Evolutionary conservation across 2,329 filamentous ascomycete species (phyloP).

Genomic region (Aulographum hederae): DNA sequence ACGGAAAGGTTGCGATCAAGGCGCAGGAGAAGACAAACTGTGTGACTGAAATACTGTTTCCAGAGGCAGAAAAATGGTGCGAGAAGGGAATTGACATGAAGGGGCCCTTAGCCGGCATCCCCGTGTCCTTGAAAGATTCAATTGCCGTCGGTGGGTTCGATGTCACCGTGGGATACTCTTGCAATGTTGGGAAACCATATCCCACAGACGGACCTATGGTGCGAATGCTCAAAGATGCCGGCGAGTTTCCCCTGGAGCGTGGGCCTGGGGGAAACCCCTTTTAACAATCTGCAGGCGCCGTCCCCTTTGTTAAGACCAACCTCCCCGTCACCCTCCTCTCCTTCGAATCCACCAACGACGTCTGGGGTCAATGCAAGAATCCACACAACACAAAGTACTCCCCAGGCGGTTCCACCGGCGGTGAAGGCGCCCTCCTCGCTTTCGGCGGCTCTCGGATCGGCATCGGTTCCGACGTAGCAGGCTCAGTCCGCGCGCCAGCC

Average conservation of each 20-base stretch:
- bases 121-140: conserved; percentile 62
- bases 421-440: conserved; percentile 67
- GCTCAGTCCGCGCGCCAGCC: conserved; percentile 70
- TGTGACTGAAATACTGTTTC: conserved; percentile 69
- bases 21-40: conserved; percentile 82
- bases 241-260: conserved; percentile 18
- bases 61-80: conserved; percentile 57
- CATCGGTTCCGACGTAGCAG: conserved; percentile 79
- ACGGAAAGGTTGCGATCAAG: conserved; percentile 69
- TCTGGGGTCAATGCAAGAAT: conserved; percentile 73
- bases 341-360: conserved; percentile 61
- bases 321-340: conserved; percentile 71
- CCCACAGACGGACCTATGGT: conserved; percentile 53
- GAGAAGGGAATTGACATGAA: conserved; percentile 47
- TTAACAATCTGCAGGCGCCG: conserved; percentile 40
- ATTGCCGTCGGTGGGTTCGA: conserved; percentile 73
- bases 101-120: conserved; percentile 72
- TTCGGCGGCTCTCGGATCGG: conserved; percentile 70
- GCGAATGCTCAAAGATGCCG: conserved; percentile 64
- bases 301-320: conserved; percentile 89
- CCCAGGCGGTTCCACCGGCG: conserved; percentile 75
- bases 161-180: conserved; percentile 62
- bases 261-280: not conserved
- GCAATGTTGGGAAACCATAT: conserved; percentile 48
- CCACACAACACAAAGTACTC: conserved; percentile 73